Base-by-base conservation (phyloP, 192 early-diverging fungal genomes). In the Chytriomyces sp. region DNA sequence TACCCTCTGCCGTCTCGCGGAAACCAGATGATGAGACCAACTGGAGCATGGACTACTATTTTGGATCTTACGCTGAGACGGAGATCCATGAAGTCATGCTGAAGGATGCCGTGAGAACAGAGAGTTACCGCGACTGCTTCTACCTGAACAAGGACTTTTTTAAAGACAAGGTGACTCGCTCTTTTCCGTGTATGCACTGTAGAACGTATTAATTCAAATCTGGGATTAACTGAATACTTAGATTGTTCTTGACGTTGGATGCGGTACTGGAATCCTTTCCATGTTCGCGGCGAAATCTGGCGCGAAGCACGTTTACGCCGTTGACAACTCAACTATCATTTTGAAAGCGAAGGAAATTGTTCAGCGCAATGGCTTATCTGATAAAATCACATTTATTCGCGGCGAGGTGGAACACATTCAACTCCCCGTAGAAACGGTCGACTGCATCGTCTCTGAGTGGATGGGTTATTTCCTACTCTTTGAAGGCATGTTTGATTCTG, bases 381-480 rank as follows among this genome's bases (percentile, higher is more conserved):
- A 65, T 59, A 78, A 75, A 52, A 88, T 90, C 44, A 88, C 73
- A 8, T 83, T 93, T 65, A 80, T 93, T 53, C 85, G 89, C 60
- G 93, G 92, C 32, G 88, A 90, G 76, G 84, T 95, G 40, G 93
- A 95, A 80, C 85, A 91, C 68, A 89, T 94, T 58, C 75, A 75
- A 33, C 75, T 95, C 2, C 93, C 93, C 12, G 91, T 92, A 6
- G 75, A 83, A 33, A 78, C 82, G 25, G 93, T 95, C 12, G 93
- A 95, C 57, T 89, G 93, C 34, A 94, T 95, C 73, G 85, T 95
- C 6, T 93, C 91, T 2, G 93, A 95, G 75, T 95, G 93, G 93
- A 95, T 95, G 93, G 93, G 93, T 12, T 94, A 94, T 78, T 94
- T 94, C 74, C 82, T 94, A 28, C 77, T 95, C 33, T 95, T 90